These are phyloP conservation scores for Naganishia vaughanmartiniae DNA, from an alignment of 768 basidiomycete genomes.

Conservation along the genomic window DNA sequence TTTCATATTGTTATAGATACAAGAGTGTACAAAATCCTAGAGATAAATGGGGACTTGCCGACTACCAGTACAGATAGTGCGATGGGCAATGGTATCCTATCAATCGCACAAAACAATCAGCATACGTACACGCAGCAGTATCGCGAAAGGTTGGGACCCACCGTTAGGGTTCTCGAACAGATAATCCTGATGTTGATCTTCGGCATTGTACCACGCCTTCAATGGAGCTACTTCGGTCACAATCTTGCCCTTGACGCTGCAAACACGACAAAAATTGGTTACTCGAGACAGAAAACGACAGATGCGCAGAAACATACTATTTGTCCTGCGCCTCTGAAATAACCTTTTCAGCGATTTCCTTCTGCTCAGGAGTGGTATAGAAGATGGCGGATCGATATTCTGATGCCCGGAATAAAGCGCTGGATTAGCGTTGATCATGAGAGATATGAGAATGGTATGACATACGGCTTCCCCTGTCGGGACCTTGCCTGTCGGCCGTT, in stretches of 20 bases:
- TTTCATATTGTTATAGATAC: not conserved
- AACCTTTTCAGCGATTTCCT: slow-evolving; percentile 67
- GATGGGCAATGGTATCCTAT: slow-evolving; percentile 28
- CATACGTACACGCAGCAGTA: too few species aligned
- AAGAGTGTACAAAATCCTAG: not conserved
- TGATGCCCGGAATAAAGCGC: slow-evolving; percentile 42
- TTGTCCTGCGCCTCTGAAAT: slow-evolving; percentile 79
- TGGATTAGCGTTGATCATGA: not conserved
- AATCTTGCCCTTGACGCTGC: slow-evolving; percentile 65
- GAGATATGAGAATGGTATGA: not conserved
- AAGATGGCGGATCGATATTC: slow-evolving; percentile 96
- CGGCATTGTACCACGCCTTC: slow-evolving; percentile 67
- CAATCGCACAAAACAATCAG: not conserved
- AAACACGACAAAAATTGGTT: not conserved
- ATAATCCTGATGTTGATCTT: slow-evolving; percentile 56
- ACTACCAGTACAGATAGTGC: slow-evolving; percentile 27
- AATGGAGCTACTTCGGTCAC: slow-evolving; percentile 72
- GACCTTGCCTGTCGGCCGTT: slow-evolving; percentile 73
- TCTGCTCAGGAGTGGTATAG: slow-evolving; percentile 70
- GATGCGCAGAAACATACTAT: slow-evolving; percentile 59
- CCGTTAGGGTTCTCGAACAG: slow-evolving; percentile 76
- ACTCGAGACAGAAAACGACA: not conserved
- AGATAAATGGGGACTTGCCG: not conserved
- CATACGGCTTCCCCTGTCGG: slow-evolving; percentile 71
- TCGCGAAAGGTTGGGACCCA: not conserved